Evolutionary conservation across 129 eudicot genomes (phyloP).

Genomic region (Ambrosia trifida): DNA sequence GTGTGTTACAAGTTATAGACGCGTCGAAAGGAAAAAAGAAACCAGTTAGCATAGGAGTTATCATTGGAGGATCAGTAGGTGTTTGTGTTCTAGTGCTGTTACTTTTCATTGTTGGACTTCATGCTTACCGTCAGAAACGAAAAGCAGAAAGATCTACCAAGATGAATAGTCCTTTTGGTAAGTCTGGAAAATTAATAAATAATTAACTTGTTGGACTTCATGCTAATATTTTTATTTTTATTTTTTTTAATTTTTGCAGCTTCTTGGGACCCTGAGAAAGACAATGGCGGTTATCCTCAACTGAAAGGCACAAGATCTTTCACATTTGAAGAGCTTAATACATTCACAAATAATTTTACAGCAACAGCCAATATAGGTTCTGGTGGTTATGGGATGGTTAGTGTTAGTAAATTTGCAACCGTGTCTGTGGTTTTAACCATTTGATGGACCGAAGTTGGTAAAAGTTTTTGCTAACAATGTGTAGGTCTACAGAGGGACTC

Average conservation of each 20-base stretch:
- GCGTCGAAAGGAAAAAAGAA: slow-evolving; percentile 28
- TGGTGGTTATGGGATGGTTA: slow-evolving; percentile 93
- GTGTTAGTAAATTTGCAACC: not conserved
- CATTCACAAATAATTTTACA: slow-evolving; percentile 69
- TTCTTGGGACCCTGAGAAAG: slow-evolving; percentile 63
- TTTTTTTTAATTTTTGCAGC: no score
- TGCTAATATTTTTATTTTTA: not conserved
- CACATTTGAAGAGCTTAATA: slow-evolving; percentile 69
- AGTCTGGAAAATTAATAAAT: not conserved
- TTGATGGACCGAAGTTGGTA: not conserved
- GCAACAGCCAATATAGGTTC: slow-evolving; percentile 65
- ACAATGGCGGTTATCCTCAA: slow-evolving; percentile 60
- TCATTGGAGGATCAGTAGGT: slow-evolving; percentile 69
- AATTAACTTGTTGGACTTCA: not conserved
- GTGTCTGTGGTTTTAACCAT: not conserved
- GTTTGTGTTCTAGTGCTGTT: slow-evolving; percentile 58
- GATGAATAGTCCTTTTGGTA: slow-evolving; percentile 71
- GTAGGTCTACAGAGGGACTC: slow-evolving; percentile 90
- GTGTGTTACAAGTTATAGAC: slow-evolving; percentile 29
- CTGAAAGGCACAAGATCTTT: slow-evolving; percentile 69
- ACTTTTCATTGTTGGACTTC: slow-evolving; percentile 59
- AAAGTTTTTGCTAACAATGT: slow-evolving; percentile 11
- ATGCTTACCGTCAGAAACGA: slow-evolving; percentile 66
- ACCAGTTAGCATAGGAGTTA: slow-evolving; percentile 45
- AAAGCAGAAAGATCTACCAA: slow-evolving; percentile 59